Conservation (phyloP, 1,284 basidiomycete genomes). For the Ganoderma resinaceum region DNA sequence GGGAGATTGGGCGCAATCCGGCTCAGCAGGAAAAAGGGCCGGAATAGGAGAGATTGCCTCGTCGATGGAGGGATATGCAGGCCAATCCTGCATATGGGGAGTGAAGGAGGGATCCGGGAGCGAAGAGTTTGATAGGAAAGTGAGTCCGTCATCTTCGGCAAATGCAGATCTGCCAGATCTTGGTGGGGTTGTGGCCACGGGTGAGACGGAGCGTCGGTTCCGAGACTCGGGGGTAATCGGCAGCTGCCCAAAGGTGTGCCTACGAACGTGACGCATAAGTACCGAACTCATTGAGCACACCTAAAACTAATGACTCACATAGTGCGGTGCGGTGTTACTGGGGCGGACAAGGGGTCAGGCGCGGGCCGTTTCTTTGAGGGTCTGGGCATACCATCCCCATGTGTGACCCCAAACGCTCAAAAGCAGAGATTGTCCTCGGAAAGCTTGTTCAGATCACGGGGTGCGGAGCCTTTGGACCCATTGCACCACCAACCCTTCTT, state of each 20-base stretch:
- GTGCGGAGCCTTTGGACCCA: not conserved
- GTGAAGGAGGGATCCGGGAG: not conserved
- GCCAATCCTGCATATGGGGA: not conserved
- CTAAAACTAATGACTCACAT: not conserved
- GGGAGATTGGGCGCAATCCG: not conserved
- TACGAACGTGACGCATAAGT: not conserved
- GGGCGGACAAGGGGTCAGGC: not conserved
- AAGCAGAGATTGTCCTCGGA: not conserved
- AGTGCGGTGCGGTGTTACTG: not conserved
- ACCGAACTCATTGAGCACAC: not conserved
- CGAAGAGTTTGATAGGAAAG: not conserved
- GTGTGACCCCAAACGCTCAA: not conserved
- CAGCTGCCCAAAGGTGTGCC: not conserved
- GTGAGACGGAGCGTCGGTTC: not conserved
- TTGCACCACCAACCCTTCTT: not conserved
- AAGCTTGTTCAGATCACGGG: not conserved
- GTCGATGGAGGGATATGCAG: not conserved
- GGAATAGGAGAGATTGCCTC: not conserved
- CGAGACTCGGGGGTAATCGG: not conserved
- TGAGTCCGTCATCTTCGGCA: not conserved
- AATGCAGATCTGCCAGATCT: not conserved
- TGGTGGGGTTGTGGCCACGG: not conserved
- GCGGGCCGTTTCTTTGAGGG: not conserved
- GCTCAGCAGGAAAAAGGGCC: not conserved
- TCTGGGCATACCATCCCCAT: not conserved